Evolutionary conservation across 2,329 filamentous ascomycete species (phyloP).

Genomic region (Botrytis paeoniae): DNA sequence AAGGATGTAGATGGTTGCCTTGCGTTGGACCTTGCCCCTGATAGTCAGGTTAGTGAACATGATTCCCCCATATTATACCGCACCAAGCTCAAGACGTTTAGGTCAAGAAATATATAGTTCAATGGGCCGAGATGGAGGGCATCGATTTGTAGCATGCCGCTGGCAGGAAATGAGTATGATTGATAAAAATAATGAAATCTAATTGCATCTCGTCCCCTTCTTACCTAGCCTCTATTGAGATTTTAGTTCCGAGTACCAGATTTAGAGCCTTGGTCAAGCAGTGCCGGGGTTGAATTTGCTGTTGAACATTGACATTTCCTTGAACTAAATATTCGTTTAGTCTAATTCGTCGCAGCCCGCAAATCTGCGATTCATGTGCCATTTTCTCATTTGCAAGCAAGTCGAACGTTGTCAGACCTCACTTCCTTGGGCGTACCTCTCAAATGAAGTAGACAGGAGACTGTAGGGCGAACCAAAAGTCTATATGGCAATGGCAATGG

Average conservation of each 20-base stretch:
- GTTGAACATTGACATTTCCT: neutral
- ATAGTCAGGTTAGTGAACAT: constrained; percentile 65
- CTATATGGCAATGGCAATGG: neutral
- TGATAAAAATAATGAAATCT: neutral
- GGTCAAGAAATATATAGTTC: constrained; percentile 26
- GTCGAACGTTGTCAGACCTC: neutral
- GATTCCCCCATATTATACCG: neutral
- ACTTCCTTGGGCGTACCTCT: neutral
- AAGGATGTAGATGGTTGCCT: constrained; percentile 67
- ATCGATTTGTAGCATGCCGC: constrained; percentile 11
- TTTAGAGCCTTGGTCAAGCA: neutral
- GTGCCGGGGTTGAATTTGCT: neutral
- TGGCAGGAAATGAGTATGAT: neutral
- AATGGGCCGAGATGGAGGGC: constrained; percentile 20
- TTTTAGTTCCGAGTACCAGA: neutral
- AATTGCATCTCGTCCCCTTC: neutral
- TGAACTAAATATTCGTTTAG: neutral
- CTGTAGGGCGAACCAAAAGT: neutral
- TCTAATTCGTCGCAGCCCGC: neutral
- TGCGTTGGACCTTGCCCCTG: constrained; percentile 80
- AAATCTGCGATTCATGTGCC: neutral
- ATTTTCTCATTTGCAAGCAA: neutral
- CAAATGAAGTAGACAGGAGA: neutral
- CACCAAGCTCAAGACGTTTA: constrained; percentile 18
- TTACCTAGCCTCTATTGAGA: neutral